Evolutionary conservation across 1,139 yeast species (phyloP).

Genomic region (Blastobotrys persicus): DNA sequence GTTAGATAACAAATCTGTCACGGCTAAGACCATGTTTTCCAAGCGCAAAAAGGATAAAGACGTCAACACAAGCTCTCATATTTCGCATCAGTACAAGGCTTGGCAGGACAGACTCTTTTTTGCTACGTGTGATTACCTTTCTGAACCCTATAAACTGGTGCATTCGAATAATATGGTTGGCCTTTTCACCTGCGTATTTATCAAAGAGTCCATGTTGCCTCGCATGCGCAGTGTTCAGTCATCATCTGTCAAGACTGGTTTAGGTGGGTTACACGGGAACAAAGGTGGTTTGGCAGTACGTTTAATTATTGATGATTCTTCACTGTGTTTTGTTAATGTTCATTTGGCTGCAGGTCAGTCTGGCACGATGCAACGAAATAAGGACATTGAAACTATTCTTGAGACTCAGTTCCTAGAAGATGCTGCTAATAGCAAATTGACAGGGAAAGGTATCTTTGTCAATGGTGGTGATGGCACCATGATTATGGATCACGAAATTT

Average conservation of each 20-base stretch:
- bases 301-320: constrained; percentile 68
- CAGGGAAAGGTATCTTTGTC: constrained; percentile 42
- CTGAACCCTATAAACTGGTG: constrained; percentile 54
- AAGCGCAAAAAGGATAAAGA: constrained; percentile 31
- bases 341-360: constrained; percentile 91
- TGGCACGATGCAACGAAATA: constrained; percentile 76
- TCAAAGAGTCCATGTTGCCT: constrained; percentile 49
- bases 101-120: constrained; percentile 39
- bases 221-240: constrained; percentile 69
- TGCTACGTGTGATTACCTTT: constrained; percentile 23
- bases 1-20: constrained; percentile 82
- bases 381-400: constrained; percentile 69
- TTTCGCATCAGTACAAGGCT: constrained; percentile 40
- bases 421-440: constrained; percentile 43
- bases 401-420: constrained; percentile 55
- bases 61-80: constrained; percentile 33
- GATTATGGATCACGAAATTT: constrained; percentile 71
- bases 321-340: constrained; percentile 77
- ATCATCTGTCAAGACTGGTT: constrained; percentile 83
- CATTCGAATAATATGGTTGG: constrained; percentile 92
- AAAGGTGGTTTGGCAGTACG: constrained; percentile 92
- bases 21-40: constrained; percentile 56
- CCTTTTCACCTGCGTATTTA: constrained; percentile 64
- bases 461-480: constrained; percentile 49
- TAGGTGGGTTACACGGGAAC: constrained; percentile 93